Conservation (phyloP, 1,139 yeast genomes). For the Geotrichum candidum region DNA sequence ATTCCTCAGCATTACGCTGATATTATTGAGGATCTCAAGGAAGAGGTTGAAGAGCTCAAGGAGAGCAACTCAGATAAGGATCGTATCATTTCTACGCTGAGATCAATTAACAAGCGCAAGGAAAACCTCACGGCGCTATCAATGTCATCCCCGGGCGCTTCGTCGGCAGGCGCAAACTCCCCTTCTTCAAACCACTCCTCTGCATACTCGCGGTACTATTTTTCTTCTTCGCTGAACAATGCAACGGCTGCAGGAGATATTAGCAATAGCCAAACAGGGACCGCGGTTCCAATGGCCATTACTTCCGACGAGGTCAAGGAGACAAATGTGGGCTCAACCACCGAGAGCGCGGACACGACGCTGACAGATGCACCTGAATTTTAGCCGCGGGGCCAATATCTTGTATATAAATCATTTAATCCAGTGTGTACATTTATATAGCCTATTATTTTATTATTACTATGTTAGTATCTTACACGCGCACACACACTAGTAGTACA, state of each 20-base stretch:
- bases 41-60: conserved; percentile 60
- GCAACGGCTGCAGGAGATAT: background rate
- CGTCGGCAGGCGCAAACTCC: conserved; percentile 7
- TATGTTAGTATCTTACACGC: background rate
- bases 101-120: conserved; percentile 29
- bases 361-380: conserved; percentile 3
- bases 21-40: conserved; percentile 55
- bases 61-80: conserved; percentile 64
- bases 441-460: no score
- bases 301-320: background rate
- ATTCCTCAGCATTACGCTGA: conserved; percentile 22
- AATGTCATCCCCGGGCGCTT: conserved; percentile 4
- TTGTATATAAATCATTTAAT: background rate
- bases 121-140: conserved; percentile 24
- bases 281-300: background rate
- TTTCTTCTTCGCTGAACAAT: conserved; percentile 3
- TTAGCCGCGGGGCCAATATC: background rate
- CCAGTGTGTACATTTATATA: background rate
- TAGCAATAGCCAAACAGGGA: background rate
- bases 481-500: no score
- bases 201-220: conserved; percentile 25
- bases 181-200: conserved; percentile 17
- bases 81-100: conserved; percentile 65
- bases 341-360: conserved; percentile 1
- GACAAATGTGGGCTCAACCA: background rate